phyloP scores from a whole-genome alignment of 202 grass and related monocot species.

The Brachypodium distachyon region DNA sequence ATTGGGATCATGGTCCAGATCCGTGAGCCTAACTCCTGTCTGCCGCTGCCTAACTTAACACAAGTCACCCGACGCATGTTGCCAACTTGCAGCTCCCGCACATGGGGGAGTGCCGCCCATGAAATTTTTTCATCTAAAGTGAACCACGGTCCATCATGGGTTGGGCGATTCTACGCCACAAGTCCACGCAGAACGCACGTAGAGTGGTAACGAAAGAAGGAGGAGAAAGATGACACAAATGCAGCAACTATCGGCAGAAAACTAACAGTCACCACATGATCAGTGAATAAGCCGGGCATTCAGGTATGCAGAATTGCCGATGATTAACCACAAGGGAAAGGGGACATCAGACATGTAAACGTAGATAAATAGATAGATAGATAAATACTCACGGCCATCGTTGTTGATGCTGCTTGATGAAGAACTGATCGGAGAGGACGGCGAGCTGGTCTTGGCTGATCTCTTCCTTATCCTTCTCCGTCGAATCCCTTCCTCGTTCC shows the following conservation, averaged over 20 bases:
- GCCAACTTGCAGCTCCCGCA: conserved; percentile 16
- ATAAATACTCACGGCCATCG: conserved; percentile 26
- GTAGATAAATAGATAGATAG: neutral
- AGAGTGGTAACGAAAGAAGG: neutral
- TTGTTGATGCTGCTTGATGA: neutral
- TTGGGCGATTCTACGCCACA: neutral
- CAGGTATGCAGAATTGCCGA: too few species aligned
- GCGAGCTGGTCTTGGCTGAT: neutral
- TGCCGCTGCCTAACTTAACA: neutral
- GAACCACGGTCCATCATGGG: neutral
- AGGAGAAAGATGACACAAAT: neutral
- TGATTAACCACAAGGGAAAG: neutral
- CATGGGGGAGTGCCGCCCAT: neutral
- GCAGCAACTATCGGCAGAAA: neutral
- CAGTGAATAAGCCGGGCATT: too few species aligned
- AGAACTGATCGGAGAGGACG: neutral
- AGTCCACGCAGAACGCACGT: neutral
- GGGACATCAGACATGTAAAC: neutral
- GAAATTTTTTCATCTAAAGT: neutral
- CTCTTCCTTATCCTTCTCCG: too few species aligned
- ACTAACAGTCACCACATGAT: too few species aligned
- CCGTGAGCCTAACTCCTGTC: conserved; percentile 9
- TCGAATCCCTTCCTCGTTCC: neutral
- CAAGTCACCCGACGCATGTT: neutral
- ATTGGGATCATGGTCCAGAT: neutral